phyloP scores from a whole-genome alignment of 495 filamentous ascomycete genomes.

The Neurospora discreta region DNA sequence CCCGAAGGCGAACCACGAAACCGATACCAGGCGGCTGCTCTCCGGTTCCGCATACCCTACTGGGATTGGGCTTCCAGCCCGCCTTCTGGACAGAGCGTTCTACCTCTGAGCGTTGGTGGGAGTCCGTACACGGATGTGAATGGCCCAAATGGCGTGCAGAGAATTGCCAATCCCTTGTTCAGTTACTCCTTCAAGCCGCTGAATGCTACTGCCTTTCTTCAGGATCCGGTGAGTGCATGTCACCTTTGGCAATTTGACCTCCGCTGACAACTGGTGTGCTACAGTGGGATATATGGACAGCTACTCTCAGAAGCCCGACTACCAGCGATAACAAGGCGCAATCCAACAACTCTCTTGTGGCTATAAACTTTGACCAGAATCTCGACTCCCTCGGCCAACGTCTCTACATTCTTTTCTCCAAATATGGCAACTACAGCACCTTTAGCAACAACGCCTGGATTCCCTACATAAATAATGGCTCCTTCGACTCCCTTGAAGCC shows the following conservation, averaged over 20 bases:
- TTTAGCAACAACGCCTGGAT: slow-evolving; percentile 50
- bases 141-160: slow-evolving; percentile 41
- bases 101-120: slow-evolving; percentile 37
- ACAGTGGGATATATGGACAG: slow-evolving; percentile 28
- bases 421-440: slow-evolving; percentile 43
- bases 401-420: slow-evolving; percentile 49
- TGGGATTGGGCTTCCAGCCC: slow-evolving; percentile 55
- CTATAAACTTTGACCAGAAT: slow-evolving; percentile 36
- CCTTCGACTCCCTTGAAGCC: slow-evolving; percentile 48
- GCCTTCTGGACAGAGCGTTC: slow-evolving; percentile 33
- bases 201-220: slow-evolving; percentile 28
- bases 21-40: slow-evolving; percentile 39
- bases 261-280: neutral
- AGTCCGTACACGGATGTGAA: slow-evolving; percentile 34
- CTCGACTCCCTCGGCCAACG: slow-evolving; percentile 33
- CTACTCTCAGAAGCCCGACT: slow-evolving; percentile 40
- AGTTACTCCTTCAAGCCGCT: slow-evolving; percentile 50
- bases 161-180: slow-evolving; percentile 52
- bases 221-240: slow-evolving; percentile 30
- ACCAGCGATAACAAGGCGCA: slow-evolving; percentile 28
- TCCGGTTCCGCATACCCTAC: slow-evolving; percentile 51
- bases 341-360: slow-evolving; percentile 42
- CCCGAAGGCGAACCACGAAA: slow-evolving; percentile 29
- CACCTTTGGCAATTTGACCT: no score
- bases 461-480: slow-evolving; percentile 17